Percentiles rank a stretch among this genome's conserved stretches.
phyloP scores from a whole-genome alignment of 2,329 filamentous ascomycete genomes.

The Nigrospora osmanthi region DNA sequence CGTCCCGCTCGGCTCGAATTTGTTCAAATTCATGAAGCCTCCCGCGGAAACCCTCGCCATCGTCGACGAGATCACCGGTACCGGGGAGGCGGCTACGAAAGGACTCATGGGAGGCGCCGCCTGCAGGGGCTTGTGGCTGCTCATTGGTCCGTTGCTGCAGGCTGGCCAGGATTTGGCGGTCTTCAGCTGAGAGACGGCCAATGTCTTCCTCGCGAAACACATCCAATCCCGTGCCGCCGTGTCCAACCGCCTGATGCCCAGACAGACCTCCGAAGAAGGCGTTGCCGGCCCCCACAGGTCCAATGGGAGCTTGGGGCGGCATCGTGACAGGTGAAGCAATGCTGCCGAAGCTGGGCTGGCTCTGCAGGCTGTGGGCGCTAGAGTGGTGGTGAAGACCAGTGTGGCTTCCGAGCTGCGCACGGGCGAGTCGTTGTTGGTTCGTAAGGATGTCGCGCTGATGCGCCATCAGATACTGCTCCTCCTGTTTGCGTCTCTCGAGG shows the following conservation, averaged over 20 bases:
- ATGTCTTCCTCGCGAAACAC: slow-evolving; percentile 67
- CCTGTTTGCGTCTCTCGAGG: slow-evolving; percentile 89
- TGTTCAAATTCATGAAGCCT: slow-evolving; percentile 80
- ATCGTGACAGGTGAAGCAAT: slow-evolving; percentile 78
- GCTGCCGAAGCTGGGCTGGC: slow-evolving; percentile 92
- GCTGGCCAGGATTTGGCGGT: slow-evolving; percentile 44
- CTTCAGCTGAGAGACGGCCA: slow-evolving; percentile 49
- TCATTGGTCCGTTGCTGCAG: slow-evolving; percentile 23
- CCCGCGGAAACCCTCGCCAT: slow-evolving; percentile 55
- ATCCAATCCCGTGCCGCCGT: slow-evolving; percentile 37
- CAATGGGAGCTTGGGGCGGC: slow-evolving; percentile 43
- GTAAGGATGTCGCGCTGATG: slow-evolving; percentile 90
- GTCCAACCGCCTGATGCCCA: slow-evolving; percentile 29
- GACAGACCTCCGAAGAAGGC: slow-evolving; percentile 62
- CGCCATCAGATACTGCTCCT: slow-evolving; percentile 95
- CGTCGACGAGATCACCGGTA: slow-evolving; percentile 41
- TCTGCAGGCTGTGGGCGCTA: slow-evolving; percentile 91
- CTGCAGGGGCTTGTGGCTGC: slow-evolving; percentile 30
- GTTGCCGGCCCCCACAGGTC: slow-evolving; percentile 50
- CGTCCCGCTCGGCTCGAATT: slow-evolving; percentile 65
- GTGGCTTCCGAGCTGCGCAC: slow-evolving; percentile 58
- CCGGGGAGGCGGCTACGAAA: slow-evolving; percentile 40
- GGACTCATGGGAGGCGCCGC: slow-evolving; percentile 26
- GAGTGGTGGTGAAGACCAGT: slow-evolving; percentile 77
- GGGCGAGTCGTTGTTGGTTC: slow-evolving; percentile 71